Evolutionary conservation across 495 filamentous ascomycete genomes (phyloP).

Genomic region (Aspergillus incahuasiensis): DNA sequence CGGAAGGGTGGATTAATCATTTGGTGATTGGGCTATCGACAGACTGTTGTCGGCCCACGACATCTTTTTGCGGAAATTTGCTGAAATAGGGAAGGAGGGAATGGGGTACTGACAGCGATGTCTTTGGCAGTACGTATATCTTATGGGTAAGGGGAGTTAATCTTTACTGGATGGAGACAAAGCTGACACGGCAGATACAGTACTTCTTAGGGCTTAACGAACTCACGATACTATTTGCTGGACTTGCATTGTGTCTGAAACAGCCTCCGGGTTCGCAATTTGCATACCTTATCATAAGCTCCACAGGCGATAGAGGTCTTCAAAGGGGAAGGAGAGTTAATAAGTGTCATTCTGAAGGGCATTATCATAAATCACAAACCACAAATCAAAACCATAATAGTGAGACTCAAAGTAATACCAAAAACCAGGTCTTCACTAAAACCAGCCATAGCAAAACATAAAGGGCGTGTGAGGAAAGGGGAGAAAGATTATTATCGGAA

Average conservation of each 20-base stretch:
- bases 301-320: too few relatives aligned
- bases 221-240: not conserved
- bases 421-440: not conserved
- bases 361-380: not conserved
- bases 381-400: not conserved
- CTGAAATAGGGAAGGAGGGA: too few relatives aligned
- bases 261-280: too few relatives aligned
- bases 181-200: not conserved
- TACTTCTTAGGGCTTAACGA: not conserved
- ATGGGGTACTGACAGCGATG: too few relatives aligned
- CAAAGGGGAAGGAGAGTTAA: not conserved
- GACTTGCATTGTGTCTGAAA: not conserved
- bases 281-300: too few relatives aligned
- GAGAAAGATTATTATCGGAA: conserved; percentile 1
- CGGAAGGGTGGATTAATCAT: conserved; percentile 9
- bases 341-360: conserved; percentile 10
- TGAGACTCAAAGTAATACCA: not conserved
- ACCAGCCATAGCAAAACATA: not conserved
- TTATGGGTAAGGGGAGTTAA: too few relatives aligned
- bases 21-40: not conserved
- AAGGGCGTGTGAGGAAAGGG: not conserved
- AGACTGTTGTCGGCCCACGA: too few relatives aligned
- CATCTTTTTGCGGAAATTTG: too few relatives aligned
- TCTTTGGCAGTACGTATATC: too few relatives aligned
- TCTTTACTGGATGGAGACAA: not conserved